Evolutionary conservation across 2,329 filamentous ascomycete genomes (phyloP).

Genomic region (Fusarium neocosmosporiellum): DNA sequence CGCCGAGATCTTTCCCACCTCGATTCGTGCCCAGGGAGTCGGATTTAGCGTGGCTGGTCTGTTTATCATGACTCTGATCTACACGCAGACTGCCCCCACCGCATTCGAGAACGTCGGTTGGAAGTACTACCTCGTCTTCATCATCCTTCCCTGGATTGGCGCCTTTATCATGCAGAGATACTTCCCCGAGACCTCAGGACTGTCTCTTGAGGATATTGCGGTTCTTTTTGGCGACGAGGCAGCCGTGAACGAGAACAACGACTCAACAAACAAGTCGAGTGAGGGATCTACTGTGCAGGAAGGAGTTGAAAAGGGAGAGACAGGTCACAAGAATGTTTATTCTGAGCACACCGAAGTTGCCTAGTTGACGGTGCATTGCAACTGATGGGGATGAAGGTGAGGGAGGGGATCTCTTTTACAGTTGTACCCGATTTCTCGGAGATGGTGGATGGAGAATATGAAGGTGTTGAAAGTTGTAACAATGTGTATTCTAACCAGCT

Average conservation of each 20-base stretch:
- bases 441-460: neutral
- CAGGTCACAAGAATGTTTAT: neutral
- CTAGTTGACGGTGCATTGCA: neutral
- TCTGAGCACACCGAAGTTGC: neutral
- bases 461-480: neutral
- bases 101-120: neutral
- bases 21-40: neutral
- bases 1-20: neutral
- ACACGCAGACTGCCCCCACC: neutral
- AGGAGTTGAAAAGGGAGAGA: neutral
- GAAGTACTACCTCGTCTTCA: neutral
- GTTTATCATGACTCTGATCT: neutral
- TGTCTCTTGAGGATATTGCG: neutral
- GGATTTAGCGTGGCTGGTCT: neutral
- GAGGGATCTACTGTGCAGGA: neutral
- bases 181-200: neutral
- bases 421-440: neutral
- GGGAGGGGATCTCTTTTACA: neutral
- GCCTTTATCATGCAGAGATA: neutral
- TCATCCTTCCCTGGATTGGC: neutral
- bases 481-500: neutral
- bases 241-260: neutral
- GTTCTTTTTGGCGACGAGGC: neutral
- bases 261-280: neutral
- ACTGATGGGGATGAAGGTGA: neutral